Base-by-base conservation (phyloP, 1,139 yeast species). In the Candida gigantensis region DNA sequence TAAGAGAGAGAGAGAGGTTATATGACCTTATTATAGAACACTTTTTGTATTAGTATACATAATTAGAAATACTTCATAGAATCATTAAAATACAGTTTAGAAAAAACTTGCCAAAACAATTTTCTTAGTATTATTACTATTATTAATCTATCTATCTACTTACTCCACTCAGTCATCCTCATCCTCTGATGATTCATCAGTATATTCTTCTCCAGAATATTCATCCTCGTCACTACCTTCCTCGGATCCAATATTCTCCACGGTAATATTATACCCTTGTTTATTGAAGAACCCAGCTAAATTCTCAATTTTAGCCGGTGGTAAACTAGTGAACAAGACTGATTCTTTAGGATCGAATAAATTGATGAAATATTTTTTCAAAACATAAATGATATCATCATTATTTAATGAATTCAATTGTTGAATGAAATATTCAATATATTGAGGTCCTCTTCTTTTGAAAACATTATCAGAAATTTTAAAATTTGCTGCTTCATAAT, bases 381-480 rank as follows among this genome's bases (percentile, higher is more conserved):
- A 67, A 3, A 74, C 75, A 15, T 68, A 55, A 21, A 73, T 60
- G 43, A 92, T 59, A 44, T 88, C 89, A 0, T 72, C 74, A 4
- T 63, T 63, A 0, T 80, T 75, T 15, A 90, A 78, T 15, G 57
- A 45, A 31, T 74, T 70, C 47, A 84, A 61, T 39, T 65, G 65
- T 17, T 61, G 55, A 54, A 84, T 67, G 46, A 74, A 74, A 28
- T 68, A 57, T 23, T 58, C 74, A 46, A 51, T 75, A 52, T 74
- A 84, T 40, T 81, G 60, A 2, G 88, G 81, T 1, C 95, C 95
- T 41, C 94, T 72, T 45, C 76, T 72, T 53, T 79, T 77, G 52
- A 90, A 69, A 15, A 81, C 70, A 45, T 77, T 74, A 57, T 88
- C 92, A 37, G 72, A 57, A 47, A 81, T 85, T 53, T 82, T 84